Evolutionary conservation across 352 stramenopile genomes (phyloP).

Genomic region (Pythium aquatile): DNA sequence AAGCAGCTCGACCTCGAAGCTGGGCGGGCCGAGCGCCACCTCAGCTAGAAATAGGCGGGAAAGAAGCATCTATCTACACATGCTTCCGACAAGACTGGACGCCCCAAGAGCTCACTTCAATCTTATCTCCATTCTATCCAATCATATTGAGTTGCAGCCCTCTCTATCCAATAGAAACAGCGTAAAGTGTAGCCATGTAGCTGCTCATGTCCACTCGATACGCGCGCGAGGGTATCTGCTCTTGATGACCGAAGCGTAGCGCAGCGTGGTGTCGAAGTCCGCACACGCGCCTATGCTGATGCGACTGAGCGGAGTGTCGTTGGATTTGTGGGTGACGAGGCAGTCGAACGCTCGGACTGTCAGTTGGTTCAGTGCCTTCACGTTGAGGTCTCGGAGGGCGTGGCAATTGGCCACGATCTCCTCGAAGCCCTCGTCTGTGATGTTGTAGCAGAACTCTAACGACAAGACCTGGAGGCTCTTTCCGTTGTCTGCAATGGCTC

Average conservation of each 20-base stretch:
- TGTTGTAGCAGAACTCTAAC: slow-evolving; percentile 87
- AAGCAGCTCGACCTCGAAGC: not conserved
- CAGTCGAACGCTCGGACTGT: slow-evolving; percentile 54
- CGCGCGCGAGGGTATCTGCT: slow-evolving; percentile 56
- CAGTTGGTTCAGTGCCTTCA: slow-evolving; percentile 88
- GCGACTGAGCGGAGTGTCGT: slow-evolving; percentile 30
- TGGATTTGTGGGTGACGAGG: slow-evolving; percentile 38
- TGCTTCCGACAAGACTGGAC: not conserved
- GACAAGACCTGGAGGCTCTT: slow-evolving; percentile 54
- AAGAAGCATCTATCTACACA: not conserved
- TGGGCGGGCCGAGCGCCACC: not conserved
- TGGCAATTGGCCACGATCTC: slow-evolving; percentile 50
- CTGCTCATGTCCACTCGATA: slow-evolving; percentile 62
- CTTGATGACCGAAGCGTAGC: slow-evolving; percentile 65
- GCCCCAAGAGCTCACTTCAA: slow-evolving; percentile 2
- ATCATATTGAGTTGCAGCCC: not conserved
- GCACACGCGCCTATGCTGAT: slow-evolving; percentile 72
- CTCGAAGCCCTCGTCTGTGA: slow-evolving; percentile 68
- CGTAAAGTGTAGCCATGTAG: not conserved
- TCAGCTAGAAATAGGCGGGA: not conserved
- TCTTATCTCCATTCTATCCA: not conserved
- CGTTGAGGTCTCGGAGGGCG: slow-evolving; percentile 67
- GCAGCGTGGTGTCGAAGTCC: slow-evolving; percentile 57
- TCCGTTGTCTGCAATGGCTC: slow-evolving; percentile 37
- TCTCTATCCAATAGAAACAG: slow-evolving; percentile 4